Conservation (phyloP, 78 protist species). For the Dictyostelium brefeldianum region DNA sequence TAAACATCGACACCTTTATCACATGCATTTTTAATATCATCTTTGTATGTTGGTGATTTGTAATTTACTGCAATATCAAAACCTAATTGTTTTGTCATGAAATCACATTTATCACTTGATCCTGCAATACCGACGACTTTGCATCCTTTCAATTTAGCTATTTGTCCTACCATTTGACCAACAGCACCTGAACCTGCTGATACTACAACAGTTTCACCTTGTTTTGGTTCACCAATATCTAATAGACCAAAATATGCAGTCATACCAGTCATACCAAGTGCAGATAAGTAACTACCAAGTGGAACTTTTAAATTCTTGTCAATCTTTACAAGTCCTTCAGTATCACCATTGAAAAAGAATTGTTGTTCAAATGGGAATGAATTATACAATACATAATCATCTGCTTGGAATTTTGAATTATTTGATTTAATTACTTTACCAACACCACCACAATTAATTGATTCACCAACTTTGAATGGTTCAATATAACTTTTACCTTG, state of each 20-base stretch:
- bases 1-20: conserved; percentile 85
- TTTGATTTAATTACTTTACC: conserved; percentile 25
- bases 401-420: conserved; percentile 7
- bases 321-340: neutral
- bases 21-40: conserved; percentile 24
- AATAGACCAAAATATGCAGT: conserved; percentile 72
- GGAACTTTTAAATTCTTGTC: neutral
- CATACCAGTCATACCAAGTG: conserved; percentile 80
- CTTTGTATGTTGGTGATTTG: neutral
- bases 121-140: conserved; percentile 86
- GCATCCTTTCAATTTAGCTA: conserved; percentile 49
- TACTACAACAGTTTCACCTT: conserved; percentile 84
- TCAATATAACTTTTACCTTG: neutral
- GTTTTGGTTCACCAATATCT: conserved; percentile 71
- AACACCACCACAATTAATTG: conserved; percentile 14
- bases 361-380: conserved; percentile 32
- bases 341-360: no score
- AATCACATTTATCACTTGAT: conserved; percentile 48
- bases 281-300: neutral
- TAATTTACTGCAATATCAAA: conserved; percentile 80
- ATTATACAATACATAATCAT: conserved; percentile 19
- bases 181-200: conserved; percentile 86
- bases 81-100: conserved; percentile 9
- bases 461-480: neutral
- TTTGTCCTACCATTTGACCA: conserved; percentile 49